phyloP scores from a whole-genome alignment of 2,329 filamentous ascomycete genomes.

The Zymoseptoria ardabiliae region DNA sequence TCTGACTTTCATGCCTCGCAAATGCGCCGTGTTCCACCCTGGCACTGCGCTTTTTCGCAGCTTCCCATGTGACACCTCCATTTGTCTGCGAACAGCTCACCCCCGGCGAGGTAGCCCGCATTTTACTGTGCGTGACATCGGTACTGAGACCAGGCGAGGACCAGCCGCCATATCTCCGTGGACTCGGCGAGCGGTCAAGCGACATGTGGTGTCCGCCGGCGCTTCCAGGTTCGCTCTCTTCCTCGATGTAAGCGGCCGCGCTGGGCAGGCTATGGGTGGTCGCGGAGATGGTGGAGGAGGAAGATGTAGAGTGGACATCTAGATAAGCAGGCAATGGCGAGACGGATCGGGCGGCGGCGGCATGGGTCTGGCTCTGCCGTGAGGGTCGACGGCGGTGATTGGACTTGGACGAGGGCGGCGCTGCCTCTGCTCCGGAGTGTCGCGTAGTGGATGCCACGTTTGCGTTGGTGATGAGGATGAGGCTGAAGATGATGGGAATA shows the following conservation, averaged over 20 bases:
- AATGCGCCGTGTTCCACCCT: conserved; percentile 58
- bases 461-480: not conserved
- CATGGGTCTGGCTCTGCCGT: conserved; percentile 9
- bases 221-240: conserved; percentile 10
- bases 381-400: conserved; percentile 17
- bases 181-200: conserved; percentile 79
- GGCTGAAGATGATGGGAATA: not conserved
- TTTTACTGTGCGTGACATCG: conserved; percentile 45
- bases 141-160: conserved; percentile 69
- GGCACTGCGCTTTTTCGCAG: conserved; percentile 68
- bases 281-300: not conserved
- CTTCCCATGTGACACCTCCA: conserved; percentile 69
- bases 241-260: conserved; percentile 19
- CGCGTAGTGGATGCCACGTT: not conserved
- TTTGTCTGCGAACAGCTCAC: conserved; percentile 32
- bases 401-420: conserved; percentile 5
- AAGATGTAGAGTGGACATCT: not conserved
- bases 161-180: conserved; percentile 79
- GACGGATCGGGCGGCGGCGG: conserved; percentile 5
- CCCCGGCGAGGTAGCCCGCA: conserved; percentile 54
- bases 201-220: conserved; percentile 52
- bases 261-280: conserved; percentile 12
- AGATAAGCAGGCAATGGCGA: not conserved
- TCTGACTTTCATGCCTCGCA: conserved; percentile 67
- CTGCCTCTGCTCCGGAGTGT: conserved; percentile 15